Conservation (phyloP, 768 basidiomycete genomes). For the Podaxis sp. region DNA sequence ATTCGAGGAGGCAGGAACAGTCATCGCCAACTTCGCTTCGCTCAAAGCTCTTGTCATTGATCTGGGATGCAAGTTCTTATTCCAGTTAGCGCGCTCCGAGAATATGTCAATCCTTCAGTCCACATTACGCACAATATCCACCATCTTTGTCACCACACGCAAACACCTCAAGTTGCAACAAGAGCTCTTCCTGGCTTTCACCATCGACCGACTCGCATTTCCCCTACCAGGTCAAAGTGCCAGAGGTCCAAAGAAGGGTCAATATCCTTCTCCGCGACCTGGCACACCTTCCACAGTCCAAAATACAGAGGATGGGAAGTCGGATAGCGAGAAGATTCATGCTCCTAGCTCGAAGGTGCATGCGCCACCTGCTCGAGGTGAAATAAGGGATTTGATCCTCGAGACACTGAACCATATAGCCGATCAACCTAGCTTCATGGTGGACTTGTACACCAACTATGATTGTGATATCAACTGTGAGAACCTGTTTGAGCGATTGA, state of each 20-base stretch:
- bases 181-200: constrained; percentile 92
- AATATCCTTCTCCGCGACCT: constrained; percentile 47
- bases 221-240: constrained; percentile 39
- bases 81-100: constrained; percentile 94
- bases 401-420: constrained; percentile 84
- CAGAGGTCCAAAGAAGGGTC: constrained; percentile 16
- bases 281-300: constrained; percentile 46
- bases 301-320: constrained; percentile 31
- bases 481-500: constrained; percentile 87
- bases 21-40: constrained; percentile 76
- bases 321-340: constrained; percentile 43
- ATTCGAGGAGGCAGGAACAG: constrained; percentile 79
- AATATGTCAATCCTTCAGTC: constrained; percentile 75
- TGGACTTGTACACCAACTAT: constrained; percentile 93
- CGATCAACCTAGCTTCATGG: constrained; percentile 87
- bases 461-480: constrained; percentile 97
- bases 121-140: constrained; percentile 82
- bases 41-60: constrained; percentile 78
- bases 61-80: constrained; percentile 92
- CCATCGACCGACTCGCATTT: constrained; percentile 83
- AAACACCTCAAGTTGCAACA: constrained; percentile 88
- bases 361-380: constrained; percentile 77
- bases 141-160: constrained; percentile 85
- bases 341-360: constrained; percentile 51
- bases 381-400: constrained; percentile 85